phyloP scores from a whole-genome alignment of 2,329 filamentous ascomycete genomes.

The Pestalotiopsis sp. region DNA sequence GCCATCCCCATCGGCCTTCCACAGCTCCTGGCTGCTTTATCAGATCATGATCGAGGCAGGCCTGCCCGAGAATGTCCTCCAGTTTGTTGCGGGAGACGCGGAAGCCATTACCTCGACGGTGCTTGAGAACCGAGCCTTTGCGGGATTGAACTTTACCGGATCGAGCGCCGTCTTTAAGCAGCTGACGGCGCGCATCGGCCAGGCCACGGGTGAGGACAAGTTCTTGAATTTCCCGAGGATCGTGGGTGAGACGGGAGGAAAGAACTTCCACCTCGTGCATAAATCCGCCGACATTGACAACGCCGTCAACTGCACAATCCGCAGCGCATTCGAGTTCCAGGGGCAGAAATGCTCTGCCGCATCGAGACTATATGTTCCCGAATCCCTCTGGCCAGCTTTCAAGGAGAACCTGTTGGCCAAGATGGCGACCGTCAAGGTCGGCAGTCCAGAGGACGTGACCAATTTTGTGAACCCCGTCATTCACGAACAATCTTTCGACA shows the following conservation, averaged over 20 bases:
- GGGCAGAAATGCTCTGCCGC: conserved; percentile 56
- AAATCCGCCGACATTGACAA: conserved; percentile 48
- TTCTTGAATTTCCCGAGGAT: conserved; percentile 45
- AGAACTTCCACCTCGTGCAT: conserved; percentile 57
- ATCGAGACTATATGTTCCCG: conserved; percentile 40
- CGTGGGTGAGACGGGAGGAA: conserved; percentile 55
- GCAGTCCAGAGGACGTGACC: conserved; percentile 34
- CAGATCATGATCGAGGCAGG: conserved; percentile 44
- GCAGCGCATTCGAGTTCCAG: conserved; percentile 53
- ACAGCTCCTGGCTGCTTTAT: conserved; percentile 37
- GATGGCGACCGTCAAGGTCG: conserved; percentile 29
- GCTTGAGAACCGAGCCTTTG: neutral
- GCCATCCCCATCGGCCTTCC: conserved; percentile 36
- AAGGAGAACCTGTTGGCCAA: conserved; percentile 26
- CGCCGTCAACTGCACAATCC: conserved; percentile 48
- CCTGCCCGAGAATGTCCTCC: conserved; percentile 34
- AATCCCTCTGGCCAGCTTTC: conserved; percentile 41
- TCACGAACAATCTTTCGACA: conserved; percentile 47
- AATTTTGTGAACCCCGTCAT: conserved; percentile 54
- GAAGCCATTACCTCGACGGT: conserved; percentile 19
- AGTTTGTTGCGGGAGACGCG: conserved; percentile 41
- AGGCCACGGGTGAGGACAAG: conserved; percentile 29
- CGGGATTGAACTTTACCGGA: conserved; percentile 35
- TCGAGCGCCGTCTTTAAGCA: conserved; percentile 40
- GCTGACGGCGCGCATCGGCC: conserved; percentile 35